phyloP scores from a whole-genome alignment of 768 basidiomycete species.

The Suillus tomentosus region DNA sequence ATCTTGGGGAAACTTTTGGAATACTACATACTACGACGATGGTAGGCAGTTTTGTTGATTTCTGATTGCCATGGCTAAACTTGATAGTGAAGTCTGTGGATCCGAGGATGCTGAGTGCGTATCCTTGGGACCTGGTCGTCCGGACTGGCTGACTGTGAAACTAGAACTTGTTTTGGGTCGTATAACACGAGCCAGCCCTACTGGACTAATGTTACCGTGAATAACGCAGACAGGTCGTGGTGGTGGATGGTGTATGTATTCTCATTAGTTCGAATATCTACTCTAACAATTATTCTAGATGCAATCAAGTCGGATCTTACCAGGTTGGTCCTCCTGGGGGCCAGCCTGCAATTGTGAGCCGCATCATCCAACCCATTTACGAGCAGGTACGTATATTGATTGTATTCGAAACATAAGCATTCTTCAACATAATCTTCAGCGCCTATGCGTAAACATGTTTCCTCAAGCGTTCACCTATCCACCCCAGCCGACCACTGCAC shows the following conservation, averaged over 20 bases:
- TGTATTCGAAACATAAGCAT: not conserved
- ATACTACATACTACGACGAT: slow-evolving; percentile 37
- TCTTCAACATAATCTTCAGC: slow-evolving; percentile 34
- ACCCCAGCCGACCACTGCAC: slow-evolving; percentile 43
- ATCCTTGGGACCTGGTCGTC: not conserved
- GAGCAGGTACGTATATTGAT: slow-evolving; percentile 22
- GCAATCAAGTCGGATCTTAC: slow-evolving; percentile 66
- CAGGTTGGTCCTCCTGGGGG: slow-evolving; percentile 40
- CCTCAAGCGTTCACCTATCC: slow-evolving; percentile 54
- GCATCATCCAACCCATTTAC: slow-evolving; percentile 34
- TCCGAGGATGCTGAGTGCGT: slow-evolving; percentile 48
- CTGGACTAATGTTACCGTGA: slow-evolving; percentile 57
- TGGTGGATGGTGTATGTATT: slow-evolving; percentile 62
- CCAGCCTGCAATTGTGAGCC: slow-evolving; percentile 38
- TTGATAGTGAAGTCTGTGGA: slow-evolving; percentile 50
- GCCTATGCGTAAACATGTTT: slow-evolving; percentile 74
- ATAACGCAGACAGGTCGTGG: slow-evolving; percentile 66
- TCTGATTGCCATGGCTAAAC: not conserved
- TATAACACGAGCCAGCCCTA: slow-evolving; percentile 39
- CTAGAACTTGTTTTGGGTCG: slow-evolving; percentile 42
- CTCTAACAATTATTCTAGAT: slow-evolving; percentile 38
- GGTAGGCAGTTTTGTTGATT: slow-evolving; percentile 37
- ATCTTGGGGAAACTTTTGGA: slow-evolving; percentile 65
- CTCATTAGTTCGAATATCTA: not conserved
- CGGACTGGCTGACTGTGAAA: slow-evolving; percentile 38